Percentiles rank a stretch among this genome's conserved stretches.
These are phyloP conservation scores for Blastosporella zonata DNA, from an alignment of 1,284 basidiomycete species.

Conservation along the genomic window DNA sequence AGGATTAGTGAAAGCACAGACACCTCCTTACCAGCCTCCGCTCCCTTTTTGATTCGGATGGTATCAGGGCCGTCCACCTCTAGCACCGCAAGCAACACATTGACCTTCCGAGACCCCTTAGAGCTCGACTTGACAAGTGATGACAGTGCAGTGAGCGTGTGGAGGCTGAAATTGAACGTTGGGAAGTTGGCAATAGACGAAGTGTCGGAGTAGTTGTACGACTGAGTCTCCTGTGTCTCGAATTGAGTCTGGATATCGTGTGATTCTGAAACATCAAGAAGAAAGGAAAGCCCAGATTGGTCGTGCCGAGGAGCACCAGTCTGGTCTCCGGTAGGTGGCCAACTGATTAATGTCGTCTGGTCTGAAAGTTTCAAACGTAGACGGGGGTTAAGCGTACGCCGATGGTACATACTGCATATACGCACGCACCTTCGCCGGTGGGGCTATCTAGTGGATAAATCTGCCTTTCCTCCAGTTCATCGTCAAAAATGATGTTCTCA, in stretches of 20 bases:
- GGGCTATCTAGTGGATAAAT: too few relatives aligned
- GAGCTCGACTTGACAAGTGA: slow-evolving; percentile 29
- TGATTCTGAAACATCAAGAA: slow-evolving; percentile 20
- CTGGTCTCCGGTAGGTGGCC: slow-evolving; percentile 45
- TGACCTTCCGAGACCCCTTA: slow-evolving; percentile 43
- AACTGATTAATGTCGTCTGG: slow-evolving; percentile 39
- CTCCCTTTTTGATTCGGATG: slow-evolving; percentile 61
- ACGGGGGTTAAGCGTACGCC: too few relatives aligned
- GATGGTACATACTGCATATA: too few relatives aligned
- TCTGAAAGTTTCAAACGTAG: too few relatives aligned
- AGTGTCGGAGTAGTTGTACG: slow-evolving; percentile 53
- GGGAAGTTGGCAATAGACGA: slow-evolving; percentile 69
- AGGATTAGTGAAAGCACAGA: slow-evolving; percentile 63
- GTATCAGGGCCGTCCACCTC: slow-evolving; percentile 73
- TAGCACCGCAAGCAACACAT: slow-evolving; percentile 58
- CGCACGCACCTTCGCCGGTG: too few relatives aligned
- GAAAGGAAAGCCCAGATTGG: slow-evolving; percentile 24
- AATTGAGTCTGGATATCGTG: slow-evolving; percentile 23
- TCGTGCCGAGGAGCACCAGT: slow-evolving; percentile 18
- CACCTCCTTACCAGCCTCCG: slow-evolving; percentile 64
- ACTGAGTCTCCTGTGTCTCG: slow-evolving; percentile 43
- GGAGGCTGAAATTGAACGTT: slow-evolving; percentile 61
- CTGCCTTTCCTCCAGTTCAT: slow-evolving; percentile 30
- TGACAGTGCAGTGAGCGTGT: slow-evolving; percentile 49
- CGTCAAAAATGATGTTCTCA: slow-evolving; percentile 60